These are phyloP conservation scores for Chaetomiaceae sp. DNA, from an alignment of 2,329 filamentous ascomycete genomes.

Conservation along the genomic window DNA sequence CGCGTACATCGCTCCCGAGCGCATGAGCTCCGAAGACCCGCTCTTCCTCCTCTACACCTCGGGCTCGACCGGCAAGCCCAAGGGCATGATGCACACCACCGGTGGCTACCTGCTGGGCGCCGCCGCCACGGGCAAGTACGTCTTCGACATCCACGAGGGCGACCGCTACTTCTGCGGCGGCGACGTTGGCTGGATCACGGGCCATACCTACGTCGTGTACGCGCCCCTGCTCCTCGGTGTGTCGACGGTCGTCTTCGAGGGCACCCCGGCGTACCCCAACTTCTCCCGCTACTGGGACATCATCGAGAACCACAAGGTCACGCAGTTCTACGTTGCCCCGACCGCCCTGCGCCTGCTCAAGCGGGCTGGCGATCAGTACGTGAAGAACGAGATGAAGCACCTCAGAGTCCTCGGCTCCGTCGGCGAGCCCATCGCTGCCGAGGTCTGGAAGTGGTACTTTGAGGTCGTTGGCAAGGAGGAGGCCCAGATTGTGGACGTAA, in stretches of 20 bases:
- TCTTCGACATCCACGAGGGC: slow-evolving; percentile 93
- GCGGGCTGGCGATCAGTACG: slow-evolving; percentile 88
- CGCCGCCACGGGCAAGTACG: slow-evolving; percentile 92
- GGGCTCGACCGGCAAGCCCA: slow-evolving; percentile 95
- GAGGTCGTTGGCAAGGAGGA: slow-evolving; percentile 91
- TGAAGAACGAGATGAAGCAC: slow-evolving; percentile 83
- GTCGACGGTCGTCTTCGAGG: slow-evolving; percentile 94
- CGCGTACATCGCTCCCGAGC: slow-evolving; percentile 81
- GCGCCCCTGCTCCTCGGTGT: slow-evolving; percentile 89
- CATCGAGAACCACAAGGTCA: slow-evolving; percentile 89
- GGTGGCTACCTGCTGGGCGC: slow-evolving; percentile 92
- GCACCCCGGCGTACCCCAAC: slow-evolving; percentile 93
- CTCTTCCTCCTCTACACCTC: slow-evolving; percentile 98
- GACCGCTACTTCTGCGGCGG: slow-evolving; percentile 97
- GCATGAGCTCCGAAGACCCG: slow-evolving; percentile 89
- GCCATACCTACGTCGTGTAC: slow-evolving; percentile 97
- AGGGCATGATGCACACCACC: slow-evolving; percentile 98
- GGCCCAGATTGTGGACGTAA: slow-evolving; percentile 88
- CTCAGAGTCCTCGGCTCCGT: slow-evolving; percentile 90
- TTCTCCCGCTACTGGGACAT: slow-evolving; percentile 99
- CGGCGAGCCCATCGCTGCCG: slow-evolving; percentile 93
- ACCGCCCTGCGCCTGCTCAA: slow-evolving; percentile 91
- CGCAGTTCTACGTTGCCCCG: slow-evolving; percentile 96
- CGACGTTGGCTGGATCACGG: slow-evolving; percentile 98
- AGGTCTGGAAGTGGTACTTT: slow-evolving; percentile 99